These are phyloP conservation scores for Suaeda aralocaspica DNA, from an alignment of 148 eudicot genomes.

Conservation along the genomic window DNA sequence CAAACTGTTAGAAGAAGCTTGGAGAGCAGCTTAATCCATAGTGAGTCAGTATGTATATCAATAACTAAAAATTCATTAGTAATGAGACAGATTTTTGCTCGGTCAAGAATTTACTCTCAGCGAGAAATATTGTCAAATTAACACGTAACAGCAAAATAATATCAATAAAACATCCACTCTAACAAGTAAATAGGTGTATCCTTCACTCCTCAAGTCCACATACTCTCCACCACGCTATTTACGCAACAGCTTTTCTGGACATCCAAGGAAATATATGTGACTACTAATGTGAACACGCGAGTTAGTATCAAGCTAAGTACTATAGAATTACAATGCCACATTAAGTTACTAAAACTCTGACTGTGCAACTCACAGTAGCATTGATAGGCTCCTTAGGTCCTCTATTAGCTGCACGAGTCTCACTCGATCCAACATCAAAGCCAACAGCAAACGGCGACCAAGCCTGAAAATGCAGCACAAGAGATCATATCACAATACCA, in stretches of 20 bases:
- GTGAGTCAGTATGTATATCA: background rate
- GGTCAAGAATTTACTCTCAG: no score
- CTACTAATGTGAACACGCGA: background rate
- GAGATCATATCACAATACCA: background rate
- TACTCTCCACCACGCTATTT: background rate
- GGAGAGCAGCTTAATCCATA: background rate
- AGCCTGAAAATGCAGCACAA: slow-evolving; percentile 45
- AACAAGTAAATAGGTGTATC: no score
- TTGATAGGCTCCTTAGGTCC: slow-evolving; percentile 40
- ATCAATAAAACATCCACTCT: no score
- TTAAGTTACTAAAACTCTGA: background rate
- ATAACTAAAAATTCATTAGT: background rate
- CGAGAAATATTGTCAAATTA: no score
- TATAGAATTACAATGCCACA: background rate
- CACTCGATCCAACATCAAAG: slow-evolving; percentile 33
- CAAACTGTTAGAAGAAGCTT: background rate
- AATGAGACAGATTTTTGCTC: no score
- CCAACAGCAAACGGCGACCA: slow-evolving; percentile 75
- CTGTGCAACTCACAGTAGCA: slow-evolving; percentile 49
- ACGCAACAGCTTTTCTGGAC: background rate
- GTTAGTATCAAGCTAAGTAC: background rate
- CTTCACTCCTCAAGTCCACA: no score
- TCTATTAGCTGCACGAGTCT: slow-evolving; percentile 25
- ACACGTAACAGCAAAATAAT: no score
- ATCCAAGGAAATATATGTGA: background rate